Conservation (phyloP, 768 basidiomycete species). For the Mrakia frigida region DNA sequence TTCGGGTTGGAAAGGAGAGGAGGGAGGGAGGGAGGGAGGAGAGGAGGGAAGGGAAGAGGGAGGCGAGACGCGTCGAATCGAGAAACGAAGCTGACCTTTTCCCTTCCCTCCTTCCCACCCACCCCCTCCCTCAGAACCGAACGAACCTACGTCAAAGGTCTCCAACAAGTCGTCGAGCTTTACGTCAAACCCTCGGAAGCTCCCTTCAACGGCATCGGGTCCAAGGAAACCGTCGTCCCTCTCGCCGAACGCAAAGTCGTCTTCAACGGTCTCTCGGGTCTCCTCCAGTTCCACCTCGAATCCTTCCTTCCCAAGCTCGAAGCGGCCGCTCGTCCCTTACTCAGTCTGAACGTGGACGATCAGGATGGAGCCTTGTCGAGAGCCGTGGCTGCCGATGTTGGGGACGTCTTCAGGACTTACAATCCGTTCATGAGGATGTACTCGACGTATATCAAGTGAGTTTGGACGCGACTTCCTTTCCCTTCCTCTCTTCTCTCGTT, state of each 20-base stretch:
- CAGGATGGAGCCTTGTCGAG: conserved; percentile 67
- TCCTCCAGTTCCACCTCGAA: conserved; percentile 87
- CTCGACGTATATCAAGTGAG: conserved; percentile 93
- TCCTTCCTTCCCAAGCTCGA: conserved; percentile 90
- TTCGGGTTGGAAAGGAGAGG: too few relatives aligned
- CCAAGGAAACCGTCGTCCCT: conserved; percentile 80
- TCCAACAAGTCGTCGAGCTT: conserved; percentile 89
- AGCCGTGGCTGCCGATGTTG: conserved; percentile 72
- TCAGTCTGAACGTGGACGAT: conserved; percentile 57
- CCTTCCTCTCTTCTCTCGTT: conserved; percentile 30
- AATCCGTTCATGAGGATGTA: conserved; percentile 99
- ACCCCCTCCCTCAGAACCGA: conserved; percentile 58
- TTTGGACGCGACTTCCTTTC: background rate
- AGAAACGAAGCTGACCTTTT: background rate
- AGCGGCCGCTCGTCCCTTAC: conserved; percentile 63
- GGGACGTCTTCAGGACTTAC: conserved; percentile 83
- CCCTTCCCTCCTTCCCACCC: conserved; percentile 38
- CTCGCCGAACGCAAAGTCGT: conserved; percentile 80
- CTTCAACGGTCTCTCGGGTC: conserved; percentile 80
- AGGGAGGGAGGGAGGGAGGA: too few relatives aligned
- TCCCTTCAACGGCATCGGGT: conserved; percentile 60
- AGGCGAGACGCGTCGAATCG: too few relatives aligned
- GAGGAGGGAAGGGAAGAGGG: too few relatives aligned
- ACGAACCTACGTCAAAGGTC: conserved; percentile 85
- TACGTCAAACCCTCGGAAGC: conserved; percentile 81